Evolutionary conservation across 208 protist genomes (phyloP).

Genomic region (Acanthamoeba triangularis): DNA sequence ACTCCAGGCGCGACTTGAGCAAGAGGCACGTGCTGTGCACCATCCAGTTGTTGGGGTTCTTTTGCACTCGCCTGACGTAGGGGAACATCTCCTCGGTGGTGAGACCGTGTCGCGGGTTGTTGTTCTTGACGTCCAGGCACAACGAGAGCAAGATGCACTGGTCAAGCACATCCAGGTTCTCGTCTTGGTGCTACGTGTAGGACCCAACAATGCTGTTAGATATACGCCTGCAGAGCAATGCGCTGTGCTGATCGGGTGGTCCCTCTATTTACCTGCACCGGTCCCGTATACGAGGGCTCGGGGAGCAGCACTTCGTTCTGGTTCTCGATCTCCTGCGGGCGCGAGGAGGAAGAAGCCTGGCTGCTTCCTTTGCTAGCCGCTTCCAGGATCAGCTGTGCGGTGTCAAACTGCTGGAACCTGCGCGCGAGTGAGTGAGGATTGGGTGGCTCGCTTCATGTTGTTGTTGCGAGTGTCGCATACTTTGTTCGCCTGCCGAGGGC

Average conservation of each 20-base stretch:
- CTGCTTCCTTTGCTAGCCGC: neutral
- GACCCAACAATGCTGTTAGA: neutral
- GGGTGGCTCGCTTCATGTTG: no score
- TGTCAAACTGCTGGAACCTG: conserved; percentile 60
- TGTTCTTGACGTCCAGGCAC: conserved; percentile 85
- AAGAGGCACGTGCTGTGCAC: conserved; percentile 88
- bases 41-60: conserved; percentile 88
- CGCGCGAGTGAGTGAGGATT: no score
- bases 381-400: conserved; percentile 2
- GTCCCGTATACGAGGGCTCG: conserved; percentile 42
- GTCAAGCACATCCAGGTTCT: conserved; percentile 69
- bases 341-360: neutral
- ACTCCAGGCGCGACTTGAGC: conserved; percentile 84
- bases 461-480: neutral
- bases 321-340: conserved; percentile 34
- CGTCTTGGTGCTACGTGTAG: conserved; percentile 32
- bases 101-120: conserved; percentile 85
- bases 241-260: neutral
- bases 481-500: conserved; percentile 55
- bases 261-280: neutral
- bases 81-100: conserved; percentile 90
- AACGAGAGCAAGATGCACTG: conserved; percentile 80
- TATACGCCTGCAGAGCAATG: neutral
- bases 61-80: conserved; percentile 84
- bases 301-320: conserved; percentile 49